phyloP scores from a whole-genome alignment of 768 basidiomycete species.

The Serendipita sp. region DNA sequence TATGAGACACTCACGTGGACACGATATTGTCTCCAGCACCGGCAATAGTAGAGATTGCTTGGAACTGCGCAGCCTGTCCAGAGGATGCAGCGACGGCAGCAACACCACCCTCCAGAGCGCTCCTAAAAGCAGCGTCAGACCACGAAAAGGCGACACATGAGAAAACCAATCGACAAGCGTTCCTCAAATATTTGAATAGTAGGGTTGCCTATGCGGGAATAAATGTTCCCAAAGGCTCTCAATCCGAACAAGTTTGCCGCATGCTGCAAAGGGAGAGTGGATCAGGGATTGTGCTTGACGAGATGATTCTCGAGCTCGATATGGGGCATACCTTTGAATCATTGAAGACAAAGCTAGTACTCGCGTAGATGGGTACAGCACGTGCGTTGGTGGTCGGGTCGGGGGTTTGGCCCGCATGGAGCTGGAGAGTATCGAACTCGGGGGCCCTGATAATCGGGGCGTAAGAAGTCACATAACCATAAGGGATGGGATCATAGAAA shows the following conservation, averaged over 20 bases:
- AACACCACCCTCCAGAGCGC: slow-evolving; percentile 65
- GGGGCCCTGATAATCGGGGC: slow-evolving; percentile 31
- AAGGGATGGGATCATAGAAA: neutral
- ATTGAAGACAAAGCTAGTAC: slow-evolving; percentile 61
- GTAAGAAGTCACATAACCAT: neutral
- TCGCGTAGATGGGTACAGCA: slow-evolving; percentile 63
- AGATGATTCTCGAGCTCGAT: too few relatives aligned
- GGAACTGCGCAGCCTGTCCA: slow-evolving; percentile 65
- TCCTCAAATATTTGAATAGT: slow-evolving; percentile 58
- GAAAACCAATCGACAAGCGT: too few relatives aligned
- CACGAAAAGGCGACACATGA: too few relatives aligned
- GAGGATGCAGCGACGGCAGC: slow-evolving; percentile 56
- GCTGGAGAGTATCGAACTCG: slow-evolving; percentile 66
- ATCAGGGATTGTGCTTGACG: neutral
- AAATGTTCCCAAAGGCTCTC: slow-evolving; percentile 42
- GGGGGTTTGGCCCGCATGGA: slow-evolving; percentile 57
- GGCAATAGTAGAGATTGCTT: slow-evolving; percentile 47
- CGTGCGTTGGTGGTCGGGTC: slow-evolving; percentile 55
- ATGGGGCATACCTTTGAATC: slow-evolving; percentile 36
- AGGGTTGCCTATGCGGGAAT: slow-evolving; percentile 55
- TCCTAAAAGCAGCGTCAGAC: too few relatives aligned
- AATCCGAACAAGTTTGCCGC: slow-evolving; percentile 57
- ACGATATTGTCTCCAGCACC: slow-evolving; percentile 64
- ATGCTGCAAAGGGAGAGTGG: slow-evolving; percentile 32
- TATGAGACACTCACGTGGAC: slow-evolving; percentile 34